Percentiles rank a stretch among this genome's conserved stretches.
phyloP scores from a whole-genome alignment of 192 early-diverging fungal species.

The Pilaira anomala region DNA sequence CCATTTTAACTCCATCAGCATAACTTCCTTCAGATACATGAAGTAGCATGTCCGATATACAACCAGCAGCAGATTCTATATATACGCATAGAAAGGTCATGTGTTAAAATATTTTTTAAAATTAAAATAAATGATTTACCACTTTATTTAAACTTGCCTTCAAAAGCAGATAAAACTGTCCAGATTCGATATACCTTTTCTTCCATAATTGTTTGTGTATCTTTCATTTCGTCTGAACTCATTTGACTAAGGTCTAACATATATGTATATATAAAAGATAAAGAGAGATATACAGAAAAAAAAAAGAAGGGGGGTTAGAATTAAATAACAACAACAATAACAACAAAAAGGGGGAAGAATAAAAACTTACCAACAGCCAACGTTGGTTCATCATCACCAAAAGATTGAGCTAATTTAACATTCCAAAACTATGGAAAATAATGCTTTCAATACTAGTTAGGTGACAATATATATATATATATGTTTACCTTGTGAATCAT shows the following conservation, averaged over 20 bases:
- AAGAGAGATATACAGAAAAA: not conserved
- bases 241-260: slow-evolving; percentile 23
- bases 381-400: slow-evolving; percentile 19
- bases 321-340: not conserved
- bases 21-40: slow-evolving; percentile 74
- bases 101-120: not conserved
- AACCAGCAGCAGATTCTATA: slow-evolving; percentile 79
- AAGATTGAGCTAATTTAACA: slow-evolving; percentile 48
- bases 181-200: slow-evolving; percentile 87
- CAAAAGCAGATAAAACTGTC: slow-evolving; percentile 80
- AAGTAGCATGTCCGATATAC: slow-evolving; percentile 85
- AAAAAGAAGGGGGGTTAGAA: not conserved
- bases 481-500: slow-evolving; percentile 92
- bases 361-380: not conserved
- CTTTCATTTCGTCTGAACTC: slow-evolving; percentile 58
- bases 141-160: slow-evolving; percentile 43
- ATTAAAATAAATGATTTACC: not conserved
- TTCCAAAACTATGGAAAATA: slow-evolving; percentile 64
- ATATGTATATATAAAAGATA: not conserved
- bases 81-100: not conserved
- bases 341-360: not conserved
- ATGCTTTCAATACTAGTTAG: too few species aligned
- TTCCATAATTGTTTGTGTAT: slow-evolving; percentile 68
- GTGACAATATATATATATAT: slow-evolving; percentile 10
- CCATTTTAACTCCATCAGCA: slow-evolving; percentile 69